Percentiles rank a stretch among this genome's conserved stretches.
These are phyloP conservation scores for Chaetomium tenue DNA, from an alignment of 495 filamentous ascomycete genomes.

Conservation along the genomic window DNA sequence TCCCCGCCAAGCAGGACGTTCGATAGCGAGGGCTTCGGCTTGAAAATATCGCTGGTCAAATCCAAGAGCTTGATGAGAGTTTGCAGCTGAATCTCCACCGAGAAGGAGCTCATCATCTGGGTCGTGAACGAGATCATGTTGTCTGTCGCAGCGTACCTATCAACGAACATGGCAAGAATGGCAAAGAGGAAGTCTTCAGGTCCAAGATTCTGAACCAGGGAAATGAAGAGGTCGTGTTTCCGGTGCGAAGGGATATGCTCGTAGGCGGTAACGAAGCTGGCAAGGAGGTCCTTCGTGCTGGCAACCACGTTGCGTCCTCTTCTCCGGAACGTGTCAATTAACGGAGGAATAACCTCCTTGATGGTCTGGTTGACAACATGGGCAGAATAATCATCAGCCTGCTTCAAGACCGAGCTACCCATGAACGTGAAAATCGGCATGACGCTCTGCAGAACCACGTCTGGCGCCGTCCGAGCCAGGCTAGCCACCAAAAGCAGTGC, in stretches of 20 bases:
- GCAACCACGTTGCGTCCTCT: slow-evolving; percentile 72
- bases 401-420: slow-evolving; percentile 80
- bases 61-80: slow-evolving; percentile 70
- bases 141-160: slow-evolving; percentile 60
- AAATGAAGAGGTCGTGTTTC: slow-evolving; percentile 73
- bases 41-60: slow-evolving; percentile 68
- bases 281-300: slow-evolving; percentile 78
- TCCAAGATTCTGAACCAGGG: slow-evolving; percentile 78
- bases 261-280: slow-evolving; percentile 91
- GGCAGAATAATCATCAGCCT: slow-evolving; percentile 92
- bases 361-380: slow-evolving; percentile 90
- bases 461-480: slow-evolving; percentile 78
- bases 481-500: slow-evolving; percentile 85
- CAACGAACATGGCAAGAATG: slow-evolving; percentile 66
- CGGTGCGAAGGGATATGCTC: slow-evolving; percentile 89
- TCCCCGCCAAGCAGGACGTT: slow-evolving; percentile 64
- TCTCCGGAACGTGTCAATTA: slow-evolving; percentile 81
- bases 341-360: slow-evolving; percentile 80
- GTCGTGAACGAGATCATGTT: slow-evolving; percentile 52
- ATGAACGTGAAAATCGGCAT: slow-evolving; percentile 99
- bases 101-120: slow-evolving; percentile 56
- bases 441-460: slow-evolving; percentile 87
- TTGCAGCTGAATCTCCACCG: slow-evolving; percentile 64
- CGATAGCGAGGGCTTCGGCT: slow-evolving; percentile 66
- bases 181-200: slow-evolving; percentile 77